Percentiles rank a stretch among this genome's conserved stretches.
These are phyloP conservation scores for Nigrospora osmanthi DNA, from an alignment of 2,329 filamentous ascomycete genomes.

Conservation along the genomic window DNA sequence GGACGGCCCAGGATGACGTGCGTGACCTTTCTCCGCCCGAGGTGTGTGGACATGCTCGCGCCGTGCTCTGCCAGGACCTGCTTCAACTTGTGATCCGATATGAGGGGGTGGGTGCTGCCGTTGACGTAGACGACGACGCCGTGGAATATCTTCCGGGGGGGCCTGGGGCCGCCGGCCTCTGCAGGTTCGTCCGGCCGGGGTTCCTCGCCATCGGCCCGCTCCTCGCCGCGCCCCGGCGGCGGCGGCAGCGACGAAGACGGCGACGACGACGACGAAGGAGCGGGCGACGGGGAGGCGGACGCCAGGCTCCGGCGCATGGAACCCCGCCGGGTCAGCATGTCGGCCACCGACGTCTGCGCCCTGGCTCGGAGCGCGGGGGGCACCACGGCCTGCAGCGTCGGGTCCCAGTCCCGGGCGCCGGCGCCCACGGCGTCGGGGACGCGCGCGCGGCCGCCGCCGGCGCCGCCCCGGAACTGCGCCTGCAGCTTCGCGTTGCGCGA, in stretches of 20 bases:
- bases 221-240: neutral
- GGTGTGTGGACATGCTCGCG: conserved; percentile 59
- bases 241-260: too few relatives aligned
- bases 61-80: conserved; percentile 69
- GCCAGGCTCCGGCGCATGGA: conserved; percentile 25
- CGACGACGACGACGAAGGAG: too few relatives aligned
- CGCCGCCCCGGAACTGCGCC: conserved; percentile 55
- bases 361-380: conserved; percentile 32
- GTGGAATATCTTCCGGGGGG: conserved; percentile 49
- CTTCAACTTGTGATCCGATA: conserved; percentile 84
- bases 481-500: conserved; percentile 62
- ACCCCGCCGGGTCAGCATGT: conserved; percentile 44
- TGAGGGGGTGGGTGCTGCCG: conserved; percentile 70
- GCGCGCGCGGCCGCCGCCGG: conserved; percentile 49
- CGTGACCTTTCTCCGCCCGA: conserved; percentile 69
- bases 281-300: too few relatives aligned
- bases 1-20: conserved; percentile 74
- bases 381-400: conserved; percentile 32
- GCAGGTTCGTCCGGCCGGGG: neutral
- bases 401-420: conserved; percentile 49
- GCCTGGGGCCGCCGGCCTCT: conserved; percentile 42
- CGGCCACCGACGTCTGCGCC: conserved; percentile 36
- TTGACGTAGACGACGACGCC: conserved; percentile 77
- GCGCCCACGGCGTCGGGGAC: conserved; percentile 59
- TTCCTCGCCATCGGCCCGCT: too few relatives aligned